Conservation (phyloP, 2,329 filamentous ascomycete genomes). For the Conoideocrella luteorostrata region DNA sequence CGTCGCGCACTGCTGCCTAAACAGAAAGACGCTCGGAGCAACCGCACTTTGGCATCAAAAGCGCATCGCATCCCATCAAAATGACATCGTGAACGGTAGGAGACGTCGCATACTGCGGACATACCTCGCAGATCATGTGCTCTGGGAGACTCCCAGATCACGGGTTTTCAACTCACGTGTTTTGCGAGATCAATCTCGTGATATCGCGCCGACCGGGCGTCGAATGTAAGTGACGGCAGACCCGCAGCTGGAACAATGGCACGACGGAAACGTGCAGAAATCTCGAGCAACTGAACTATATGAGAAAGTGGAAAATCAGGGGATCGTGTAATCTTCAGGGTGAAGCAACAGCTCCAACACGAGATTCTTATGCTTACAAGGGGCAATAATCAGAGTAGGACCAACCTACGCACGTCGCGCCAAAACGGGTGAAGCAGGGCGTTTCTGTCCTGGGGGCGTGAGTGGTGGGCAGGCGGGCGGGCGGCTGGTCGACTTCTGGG, state of each 20-base stretch:
- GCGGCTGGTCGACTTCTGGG: conserved; percentile 8
- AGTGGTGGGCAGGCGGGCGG: conserved; percentile 3
- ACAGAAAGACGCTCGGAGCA: not conserved
- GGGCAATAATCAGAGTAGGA: conserved; percentile 10
- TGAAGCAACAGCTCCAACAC: conserved; percentile 1
- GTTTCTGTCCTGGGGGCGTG: not conserved
- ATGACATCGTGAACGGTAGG: conserved; percentile 11
- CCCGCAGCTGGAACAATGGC: conserved; percentile 10
- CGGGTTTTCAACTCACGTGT: conserved; percentile 40
- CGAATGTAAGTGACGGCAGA: conserved; percentile 23
- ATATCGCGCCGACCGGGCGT: conserved; percentile 32
- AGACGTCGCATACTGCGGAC: conserved; percentile 22
- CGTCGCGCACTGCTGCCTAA: not conserved
- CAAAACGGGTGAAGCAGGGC: conserved; percentile 4
- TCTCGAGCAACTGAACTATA: not conserved
- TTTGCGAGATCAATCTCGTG: conserved; percentile 41
- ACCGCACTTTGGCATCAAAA: conserved; percentile 1
- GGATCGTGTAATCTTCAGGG: not conserved
- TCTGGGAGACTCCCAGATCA: conserved; percentile 32
- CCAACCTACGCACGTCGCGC: conserved; percentile 7
- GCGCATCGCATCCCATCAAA: conserved; percentile 10
- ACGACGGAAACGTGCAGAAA: conserved; percentile 4
- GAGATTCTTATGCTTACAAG: conserved; percentile 22
- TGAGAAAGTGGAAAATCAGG: conserved; percentile 9
- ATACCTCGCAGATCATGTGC: conserved; percentile 42